phyloP scores from a whole-genome alignment of 2,329 filamentous ascomycete genomes.

The Sclerotinia borealis region DNA sequence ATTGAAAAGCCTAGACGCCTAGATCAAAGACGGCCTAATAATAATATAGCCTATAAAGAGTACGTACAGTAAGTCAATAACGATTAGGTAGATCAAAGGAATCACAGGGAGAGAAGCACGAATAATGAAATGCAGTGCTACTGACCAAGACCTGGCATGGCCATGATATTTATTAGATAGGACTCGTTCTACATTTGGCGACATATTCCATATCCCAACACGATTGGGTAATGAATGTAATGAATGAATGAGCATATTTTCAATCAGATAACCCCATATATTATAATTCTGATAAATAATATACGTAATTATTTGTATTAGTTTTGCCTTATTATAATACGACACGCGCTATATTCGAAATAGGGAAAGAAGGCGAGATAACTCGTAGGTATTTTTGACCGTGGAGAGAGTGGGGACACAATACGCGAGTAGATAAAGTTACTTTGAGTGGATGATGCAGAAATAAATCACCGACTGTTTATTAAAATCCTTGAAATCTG shows the following conservation, averaged over 20 bases:
- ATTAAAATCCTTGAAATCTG: background rate
- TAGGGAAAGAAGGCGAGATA: background rate
- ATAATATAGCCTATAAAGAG: background rate
- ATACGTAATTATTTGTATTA: no score
- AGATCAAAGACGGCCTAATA: background rate
- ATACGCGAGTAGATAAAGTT: background rate
- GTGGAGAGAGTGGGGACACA: slow-evolving; percentile 1
- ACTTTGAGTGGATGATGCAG: slow-evolving; percentile 2
- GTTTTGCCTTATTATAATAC: background rate
- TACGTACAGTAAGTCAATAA: background rate
- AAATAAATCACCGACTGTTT: slow-evolving; percentile 9
- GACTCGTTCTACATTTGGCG: background rate
- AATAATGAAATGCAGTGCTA: slow-evolving; percentile 4
- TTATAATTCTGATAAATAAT: slow-evolving; percentile 5
- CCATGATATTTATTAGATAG: slow-evolving; percentile 1
- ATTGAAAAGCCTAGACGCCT: background rate
- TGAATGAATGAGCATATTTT: background rate
- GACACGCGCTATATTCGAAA: slow-evolving; percentile 3
- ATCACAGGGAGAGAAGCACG: background rate
- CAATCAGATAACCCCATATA: slow-evolving; percentile 1
- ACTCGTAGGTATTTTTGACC: no score
- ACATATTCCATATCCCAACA: background rate
- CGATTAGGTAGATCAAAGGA: background rate
- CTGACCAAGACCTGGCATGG: background rate
- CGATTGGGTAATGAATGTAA: no score